phyloP scores from a whole-genome alignment of 2,329 filamentous ascomycete species.

The Botryotinia calthae region DNA sequence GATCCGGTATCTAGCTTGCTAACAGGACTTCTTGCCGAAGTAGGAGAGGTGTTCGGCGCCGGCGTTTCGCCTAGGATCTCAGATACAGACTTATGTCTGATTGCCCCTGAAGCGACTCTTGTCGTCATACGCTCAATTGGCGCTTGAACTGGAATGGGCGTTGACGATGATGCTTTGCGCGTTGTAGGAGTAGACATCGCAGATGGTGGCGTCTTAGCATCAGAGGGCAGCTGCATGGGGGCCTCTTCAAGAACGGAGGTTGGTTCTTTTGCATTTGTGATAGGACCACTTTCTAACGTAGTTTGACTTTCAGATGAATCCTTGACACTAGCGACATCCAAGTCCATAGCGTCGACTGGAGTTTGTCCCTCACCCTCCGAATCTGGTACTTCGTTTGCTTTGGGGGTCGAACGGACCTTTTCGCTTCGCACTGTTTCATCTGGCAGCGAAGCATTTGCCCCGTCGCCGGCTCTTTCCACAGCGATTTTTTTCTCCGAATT shows the following conservation, averaged over 20 bases:
- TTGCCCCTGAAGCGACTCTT: conserved; percentile 65
- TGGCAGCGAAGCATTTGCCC: not conserved
- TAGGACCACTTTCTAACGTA: conserved; percentile 19
- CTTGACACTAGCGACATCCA: conserved; percentile 32
- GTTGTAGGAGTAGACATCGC: conserved; percentile 27
- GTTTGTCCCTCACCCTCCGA: conserved; percentile 33
- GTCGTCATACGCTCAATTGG: conserved; percentile 61
- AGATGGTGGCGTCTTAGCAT: conserved; percentile 24
- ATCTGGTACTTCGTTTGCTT: conserved; percentile 30
- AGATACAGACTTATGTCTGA: conserved; percentile 69
- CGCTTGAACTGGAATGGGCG: conserved; percentile 29
- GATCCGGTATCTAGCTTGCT: conserved; percentile 28
- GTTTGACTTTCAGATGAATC: conserved; percentile 33
- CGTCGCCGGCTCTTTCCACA: not conserved
- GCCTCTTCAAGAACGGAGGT: not conserved
- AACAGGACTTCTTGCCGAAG: conserved; percentile 24
- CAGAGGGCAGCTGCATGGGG: conserved; percentile 12
- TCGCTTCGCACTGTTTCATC: conserved; percentile 22
- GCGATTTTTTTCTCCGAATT: conserved; percentile 13
- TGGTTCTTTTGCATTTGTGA: not conserved
- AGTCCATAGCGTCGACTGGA: conserved; percentile 34
- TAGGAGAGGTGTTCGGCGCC: conserved; percentile 37
- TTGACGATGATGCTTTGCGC: conserved; percentile 31
- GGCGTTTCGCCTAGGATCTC: conserved; percentile 66
- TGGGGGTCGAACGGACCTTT: conserved; percentile 18